Evolutionary conservation across 2,329 filamentous ascomycete genomes (phyloP).

Genomic region (Fusarium torulosum): DNA sequence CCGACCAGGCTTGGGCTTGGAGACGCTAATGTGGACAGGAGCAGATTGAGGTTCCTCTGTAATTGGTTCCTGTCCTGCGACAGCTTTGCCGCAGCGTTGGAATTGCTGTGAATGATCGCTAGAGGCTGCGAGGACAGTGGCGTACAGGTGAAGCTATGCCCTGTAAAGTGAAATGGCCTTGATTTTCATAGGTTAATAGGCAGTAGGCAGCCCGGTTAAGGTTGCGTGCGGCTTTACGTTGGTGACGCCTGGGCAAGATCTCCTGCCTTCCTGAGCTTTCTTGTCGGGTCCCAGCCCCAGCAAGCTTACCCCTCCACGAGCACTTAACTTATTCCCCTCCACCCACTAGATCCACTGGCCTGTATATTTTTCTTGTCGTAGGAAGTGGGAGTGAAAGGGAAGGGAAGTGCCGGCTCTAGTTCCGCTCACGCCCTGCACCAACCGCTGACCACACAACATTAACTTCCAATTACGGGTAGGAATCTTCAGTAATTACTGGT

Average conservation of each 20-base stretch:
- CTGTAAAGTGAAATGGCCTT: conserved; percentile 9
- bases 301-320: conserved; percentile 31
- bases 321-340: not conserved
- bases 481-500: conserved; percentile 2
- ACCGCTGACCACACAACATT: conserved; percentile 7
- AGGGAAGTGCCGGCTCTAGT: conserved; percentile 33
- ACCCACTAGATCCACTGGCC: conserved; percentile 1
- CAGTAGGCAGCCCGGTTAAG: too few relatives aligned
- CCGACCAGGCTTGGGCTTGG: conserved; percentile 28
- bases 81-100: conserved; percentile 23
- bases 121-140: conserved; percentile 12
- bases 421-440: conserved; percentile 17
- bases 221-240: conserved; percentile 7
- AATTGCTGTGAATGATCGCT: conserved; percentile 36
- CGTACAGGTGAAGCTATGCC: conserved; percentile 19
- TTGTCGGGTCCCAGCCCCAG: not conserved
- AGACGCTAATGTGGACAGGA: conserved; percentile 43
- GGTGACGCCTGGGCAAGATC: conserved; percentile 27
- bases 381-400: conserved; percentile 8
- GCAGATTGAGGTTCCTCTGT: conserved; percentile 26
- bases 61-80: conserved; percentile 38
- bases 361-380: conserved; percentile 6
- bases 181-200: not conserved
- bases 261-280: conserved; percentile 14
- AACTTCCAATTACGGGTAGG: not conserved